Base-by-base conservation (phyloP, 441 rosid species). In the Populus hybrid region DNA sequence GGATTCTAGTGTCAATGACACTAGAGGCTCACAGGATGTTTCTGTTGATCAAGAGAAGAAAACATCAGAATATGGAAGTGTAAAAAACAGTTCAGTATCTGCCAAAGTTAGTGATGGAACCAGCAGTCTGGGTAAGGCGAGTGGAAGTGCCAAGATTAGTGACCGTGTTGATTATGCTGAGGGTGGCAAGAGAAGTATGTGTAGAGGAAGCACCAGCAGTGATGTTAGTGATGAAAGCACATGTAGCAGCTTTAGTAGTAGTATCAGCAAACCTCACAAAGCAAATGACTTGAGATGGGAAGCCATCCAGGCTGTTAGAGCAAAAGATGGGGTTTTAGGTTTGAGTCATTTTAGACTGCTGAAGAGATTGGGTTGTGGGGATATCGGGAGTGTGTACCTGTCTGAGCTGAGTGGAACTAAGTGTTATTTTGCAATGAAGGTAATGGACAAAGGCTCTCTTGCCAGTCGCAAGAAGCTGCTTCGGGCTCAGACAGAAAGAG, bases 251-350 rank as follows among this genome's bases (percentile, higher is more conserved):
- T 94, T 93, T 79, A 93, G 97, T 78, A 90, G 92, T 86, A 85
- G 90, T 80, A 81, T 92, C 73, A 94, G 77, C 86, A 94, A 93
- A 79, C 99, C 99, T 18, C 99, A 94, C 74, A 94, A 93, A 82
- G 94, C 92, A 18, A 93, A 94, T 74, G 99, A 94, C 83, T 76
- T 89, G 86, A 91, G 97, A 79, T 94, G 99, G 99, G 97, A 94
- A 85, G 99, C 99, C 31, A 93, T 94, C 79, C 97, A 94, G 81
- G 91, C 90, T 4, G 92, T 92, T 21, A 85, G 97, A 81, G 82
- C 86, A 6, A 87, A 84, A 61, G 97, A 91, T 78, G 97, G 97
- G 63, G 82, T 81, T 75, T 76, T 94, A 83, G 97, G 99, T 77
- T 83, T 94, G 76, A 92, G 89, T 80, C 97, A 92, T 74, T 94